Evolutionary conservation across 352 stramenopile genomes (phyloP).

Genomic region (Phytopythium sindhum): DNA sequence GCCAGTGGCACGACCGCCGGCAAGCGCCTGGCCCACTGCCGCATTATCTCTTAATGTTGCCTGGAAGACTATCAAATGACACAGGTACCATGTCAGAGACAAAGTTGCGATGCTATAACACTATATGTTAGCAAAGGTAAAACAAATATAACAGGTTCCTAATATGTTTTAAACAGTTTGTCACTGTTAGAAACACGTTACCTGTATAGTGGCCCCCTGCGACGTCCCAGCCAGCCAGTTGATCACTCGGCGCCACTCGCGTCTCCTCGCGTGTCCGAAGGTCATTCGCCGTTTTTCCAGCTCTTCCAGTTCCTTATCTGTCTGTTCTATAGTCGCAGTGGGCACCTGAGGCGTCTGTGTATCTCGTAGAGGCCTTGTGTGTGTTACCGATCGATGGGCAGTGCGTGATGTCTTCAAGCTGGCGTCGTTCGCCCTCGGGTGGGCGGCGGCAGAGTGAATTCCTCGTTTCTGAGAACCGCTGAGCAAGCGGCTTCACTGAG

Average conservation of each 20-base stretch:
- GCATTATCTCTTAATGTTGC: neutral
- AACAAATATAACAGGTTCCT: too few species aligned
- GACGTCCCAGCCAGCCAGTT: neutral
- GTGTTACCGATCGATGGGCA: conserved; percentile 14
- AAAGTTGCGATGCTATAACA: too few species aligned
- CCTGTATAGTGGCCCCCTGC: neutral
- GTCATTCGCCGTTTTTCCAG: neutral
- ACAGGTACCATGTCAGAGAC: neutral
- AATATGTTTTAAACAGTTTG: too few species aligned
- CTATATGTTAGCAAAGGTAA: too few species aligned
- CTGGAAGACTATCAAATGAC: neutral
- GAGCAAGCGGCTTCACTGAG: conserved; percentile 84
- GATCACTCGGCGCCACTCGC: neutral
- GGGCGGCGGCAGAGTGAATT: conserved; percentile 74
- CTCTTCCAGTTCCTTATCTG: neutral
- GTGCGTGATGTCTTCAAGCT: conserved; percentile 79
- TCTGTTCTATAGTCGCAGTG: too few species aligned
- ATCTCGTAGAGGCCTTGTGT: neutral
- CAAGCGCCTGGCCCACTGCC: neutral
- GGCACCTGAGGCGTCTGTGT: neutral
- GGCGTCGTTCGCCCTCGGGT: conserved; percentile 19
- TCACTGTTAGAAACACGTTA: neutral
- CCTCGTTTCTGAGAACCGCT: conserved; percentile 89
- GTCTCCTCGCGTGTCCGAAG: neutral
- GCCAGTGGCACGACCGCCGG: conserved; percentile 20